These are phyloP conservation scores for Rhodotorula glutinis DNA, from an alignment of 1,284 basidiomycete genomes.

Conservation along the genomic window DNA sequence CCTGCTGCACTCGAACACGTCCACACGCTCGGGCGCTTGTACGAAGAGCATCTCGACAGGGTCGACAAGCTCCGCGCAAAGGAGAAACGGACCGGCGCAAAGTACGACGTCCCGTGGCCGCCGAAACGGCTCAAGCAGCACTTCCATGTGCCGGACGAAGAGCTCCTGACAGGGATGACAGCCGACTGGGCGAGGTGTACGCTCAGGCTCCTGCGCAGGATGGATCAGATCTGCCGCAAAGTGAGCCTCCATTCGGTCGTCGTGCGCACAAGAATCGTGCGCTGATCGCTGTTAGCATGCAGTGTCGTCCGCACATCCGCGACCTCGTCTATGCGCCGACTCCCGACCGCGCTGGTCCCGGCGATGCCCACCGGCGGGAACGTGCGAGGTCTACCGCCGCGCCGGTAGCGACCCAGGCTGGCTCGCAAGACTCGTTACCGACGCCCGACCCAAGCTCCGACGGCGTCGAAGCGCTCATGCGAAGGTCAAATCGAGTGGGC, in stretches of 20 bases:
- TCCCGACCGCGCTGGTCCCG: neutral
- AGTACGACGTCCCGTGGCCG: neutral
- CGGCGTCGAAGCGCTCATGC: neutral
- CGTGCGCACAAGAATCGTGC: neutral
- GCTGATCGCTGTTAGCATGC: neutral
- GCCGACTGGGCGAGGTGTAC: conserved; percentile 1
- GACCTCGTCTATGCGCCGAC: neutral
- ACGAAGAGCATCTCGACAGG: neutral
- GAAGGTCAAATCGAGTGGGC: too few relatives aligned
- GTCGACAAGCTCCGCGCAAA: neutral
- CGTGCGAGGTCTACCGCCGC: too few relatives aligned
- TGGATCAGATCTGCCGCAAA: neutral
- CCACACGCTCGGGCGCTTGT: neutral
- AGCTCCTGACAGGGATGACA: neutral
- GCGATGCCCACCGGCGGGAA: neutral
- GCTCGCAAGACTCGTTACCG: conserved; percentile 22
- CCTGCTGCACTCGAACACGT: neutral
- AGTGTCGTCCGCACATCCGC: neutral
- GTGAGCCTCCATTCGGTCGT: neutral
- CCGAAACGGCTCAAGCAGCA: neutral
- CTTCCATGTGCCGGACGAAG: neutral
- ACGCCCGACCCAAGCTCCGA: conserved; percentile 15
- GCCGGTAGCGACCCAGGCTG: neutral
- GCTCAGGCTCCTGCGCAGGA: neutral
- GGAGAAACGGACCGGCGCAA: neutral